Base-by-base conservation (phyloP, 2,329 filamentous ascomycete genomes). In the Sclerotinia minor region DNA sequence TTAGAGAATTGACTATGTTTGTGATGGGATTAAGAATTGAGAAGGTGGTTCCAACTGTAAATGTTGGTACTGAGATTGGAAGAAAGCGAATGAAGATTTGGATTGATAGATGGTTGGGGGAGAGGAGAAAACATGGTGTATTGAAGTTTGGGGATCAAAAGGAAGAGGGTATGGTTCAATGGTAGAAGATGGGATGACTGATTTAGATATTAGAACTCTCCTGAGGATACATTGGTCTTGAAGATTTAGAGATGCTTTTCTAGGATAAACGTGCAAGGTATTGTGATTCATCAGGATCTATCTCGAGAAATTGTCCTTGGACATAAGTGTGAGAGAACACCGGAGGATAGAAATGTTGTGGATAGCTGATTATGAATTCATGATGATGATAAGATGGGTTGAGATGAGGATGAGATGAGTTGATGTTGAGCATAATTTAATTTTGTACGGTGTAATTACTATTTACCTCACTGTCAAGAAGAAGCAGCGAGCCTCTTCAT, bases 1-100 rank as follows among this genome's bases (percentile, higher is more conserved):
- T 99, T 76, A 85, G 94, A 52, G 95, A 99, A 81, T 79, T 99
- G 76, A 94, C 92, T 0, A 89, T 98, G 85, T 99, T 99, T 76
- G 87, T 94, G 73, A 95, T 95, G 83, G 87, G 89, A 26, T 78
- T 99, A 77, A 82, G 91, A 67, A 96, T 99, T 72, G 93, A 94
- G 71, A 92, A 89, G 79, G 86, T 99, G 8, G 90, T 99, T 21
- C 95, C 95, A 0, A 99, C 95, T 0, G 95, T 99, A 4, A 98
- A 99, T 68, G 85, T 89, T 0, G 87, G 86, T 1, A 88, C 83
- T 74, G 86, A 87, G 69, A 78, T 80, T 65, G 81, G 82, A 3
- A 78, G 87, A 61, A 82, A 81, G 72, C 81, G 85, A 69, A 89
- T 89, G 87, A 89, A 86, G 79, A 81, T 75, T 3, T 90, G 88